phyloP scores from a whole-genome alignment of 208 protist genomes.

The Acanthamoeba culbertsoni region DNA sequence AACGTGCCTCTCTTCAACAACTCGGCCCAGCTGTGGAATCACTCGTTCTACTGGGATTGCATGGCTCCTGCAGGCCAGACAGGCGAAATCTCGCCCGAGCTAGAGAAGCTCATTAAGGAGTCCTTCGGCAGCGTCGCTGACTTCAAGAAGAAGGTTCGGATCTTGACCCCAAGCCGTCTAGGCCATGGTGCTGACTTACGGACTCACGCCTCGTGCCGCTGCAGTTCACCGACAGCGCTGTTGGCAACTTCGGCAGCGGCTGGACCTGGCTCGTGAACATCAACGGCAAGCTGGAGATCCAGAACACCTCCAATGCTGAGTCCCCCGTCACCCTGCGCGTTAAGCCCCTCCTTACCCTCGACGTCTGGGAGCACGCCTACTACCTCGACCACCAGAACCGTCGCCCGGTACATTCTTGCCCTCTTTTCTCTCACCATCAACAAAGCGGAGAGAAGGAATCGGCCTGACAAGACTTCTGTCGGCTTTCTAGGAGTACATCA shows the following conservation, averaged over 20 bases:
- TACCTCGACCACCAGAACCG: slow-evolving; percentile 74
- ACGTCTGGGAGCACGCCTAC: slow-evolving; percentile 72
- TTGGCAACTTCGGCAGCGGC: slow-evolving; percentile 64
- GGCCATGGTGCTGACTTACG: not conserved
- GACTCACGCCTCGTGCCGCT: not conserved
- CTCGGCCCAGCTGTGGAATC: slow-evolving; percentile 68
- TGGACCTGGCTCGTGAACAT: slow-evolving; percentile 68
- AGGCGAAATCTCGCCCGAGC: slow-evolving; percentile 14
- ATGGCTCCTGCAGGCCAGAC: slow-evolving; percentile 40
- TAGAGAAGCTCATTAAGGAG: slow-evolving; percentile 50
- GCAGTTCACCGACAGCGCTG: slow-evolving; percentile 61
- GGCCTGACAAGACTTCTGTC: too few relatives aligned
- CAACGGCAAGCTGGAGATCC: slow-evolving; percentile 61
- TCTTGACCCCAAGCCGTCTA: not conserved
- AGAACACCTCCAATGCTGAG: slow-evolving; percentile 64
- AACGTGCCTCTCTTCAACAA: slow-evolving; percentile 67
- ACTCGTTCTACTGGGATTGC: slow-evolving; percentile 72
- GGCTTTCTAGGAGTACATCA: slow-evolving; percentile 60
- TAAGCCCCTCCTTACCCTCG: slow-evolving; percentile 60
- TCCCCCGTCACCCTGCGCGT: not conserved
- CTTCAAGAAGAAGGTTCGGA: slow-evolving; percentile 65
- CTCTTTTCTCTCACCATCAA: not conserved
- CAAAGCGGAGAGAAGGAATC: too few relatives aligned
- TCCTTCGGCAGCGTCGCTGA: slow-evolving; percentile 60
- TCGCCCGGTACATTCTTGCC: slow-evolving; percentile 41